Base-by-base conservation (phyloP, 2,329 filamentous ascomycete genomes). In the Sclerotinia borealis region DNA sequence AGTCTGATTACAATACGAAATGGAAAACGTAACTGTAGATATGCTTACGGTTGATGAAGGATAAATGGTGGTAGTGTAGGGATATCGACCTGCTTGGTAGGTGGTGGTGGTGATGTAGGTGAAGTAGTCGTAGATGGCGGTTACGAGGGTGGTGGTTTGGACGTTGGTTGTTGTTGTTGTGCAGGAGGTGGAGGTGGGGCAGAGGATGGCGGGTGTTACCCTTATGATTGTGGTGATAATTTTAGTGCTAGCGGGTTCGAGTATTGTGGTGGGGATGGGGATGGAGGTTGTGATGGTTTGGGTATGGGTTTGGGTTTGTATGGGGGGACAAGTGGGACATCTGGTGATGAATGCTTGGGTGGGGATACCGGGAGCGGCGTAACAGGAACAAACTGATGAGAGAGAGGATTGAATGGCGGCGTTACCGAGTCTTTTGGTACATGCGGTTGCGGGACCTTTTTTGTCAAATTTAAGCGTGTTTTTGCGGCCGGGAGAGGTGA, bases 331-430 rank as follows among this genome's bases (percentile, higher is more conserved):
- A 2, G n/a, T 55, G 2, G 36, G 22, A 36, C 43, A 47, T 2
- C n/a, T 48, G 11, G 22, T 29, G 10, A 17, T 7, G 47, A 41
- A 61, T 37, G 29, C 22, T 19, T 11, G 17, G 1, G 49, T 55
- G 2, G 50, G 50, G 4, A 43, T n/a, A 37, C 22, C 29, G 2
- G 29, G 49, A 1, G 37, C 29, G 1, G 59, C 49, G 13, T 61
- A 61, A 19, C 39, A 61, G 13, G 49, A 55, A 17, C 49, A 55
- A 22, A 61, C 39, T 17, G 59, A 61, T 27, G 59, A 55, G 15
- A 61, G 27, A 7, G 49, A 47, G 22, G 39, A 41, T 19, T 61
- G 59, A 11, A 37, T 43, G 2, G 15, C 37, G 10, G 31, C 29
- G 10, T 34, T 27, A 2, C 29, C 10, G 17, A 37, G 17, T 11